These are phyloP conservation scores for Yarrowia sp. DNA, from an alignment of 805 yeast species.

Conservation along the genomic window DNA sequence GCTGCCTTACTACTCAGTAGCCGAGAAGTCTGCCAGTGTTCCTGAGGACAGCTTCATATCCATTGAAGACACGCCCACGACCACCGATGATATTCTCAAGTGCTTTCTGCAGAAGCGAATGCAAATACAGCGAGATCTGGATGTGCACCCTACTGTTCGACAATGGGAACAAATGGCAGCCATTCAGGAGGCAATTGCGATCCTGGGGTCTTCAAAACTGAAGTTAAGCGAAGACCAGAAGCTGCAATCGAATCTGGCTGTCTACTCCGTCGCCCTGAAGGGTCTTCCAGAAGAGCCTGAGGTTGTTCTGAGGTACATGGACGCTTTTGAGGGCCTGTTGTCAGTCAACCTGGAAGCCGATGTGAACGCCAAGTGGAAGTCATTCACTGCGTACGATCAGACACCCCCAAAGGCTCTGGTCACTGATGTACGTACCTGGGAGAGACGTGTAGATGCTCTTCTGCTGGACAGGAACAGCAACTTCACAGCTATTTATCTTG, in stretches of 20 bases:
- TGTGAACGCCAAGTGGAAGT: background rate
- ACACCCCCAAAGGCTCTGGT: background rate
- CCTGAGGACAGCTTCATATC: background rate
- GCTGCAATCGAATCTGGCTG: background rate
- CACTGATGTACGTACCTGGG: background rate
- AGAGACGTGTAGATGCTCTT: background rate
- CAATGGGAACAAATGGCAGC: conserved; percentile 4
- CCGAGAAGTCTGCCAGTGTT: background rate
- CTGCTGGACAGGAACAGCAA: background rate
- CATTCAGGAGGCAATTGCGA: conserved; percentile 1
- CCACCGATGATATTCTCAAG: background rate
- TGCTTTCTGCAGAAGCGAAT: background rate
- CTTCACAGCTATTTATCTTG: background rate
- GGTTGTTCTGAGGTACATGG: conserved; percentile 5
- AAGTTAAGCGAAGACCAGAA: conserved; percentile 1
- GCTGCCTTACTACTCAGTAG: background rate
- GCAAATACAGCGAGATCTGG: conserved; percentile 1
- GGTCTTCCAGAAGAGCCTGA: background rate
- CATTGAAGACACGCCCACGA: background rate
- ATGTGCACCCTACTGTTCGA: background rate
- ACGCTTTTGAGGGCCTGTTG: background rate
- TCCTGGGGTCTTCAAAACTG: background rate
- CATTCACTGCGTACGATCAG: background rate
- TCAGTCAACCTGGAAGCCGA: background rate
- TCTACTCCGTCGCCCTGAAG: background rate